Base-by-base conservation (phyloP, 805 yeast genomes). In the Lipomyces lipofer region DNA sequence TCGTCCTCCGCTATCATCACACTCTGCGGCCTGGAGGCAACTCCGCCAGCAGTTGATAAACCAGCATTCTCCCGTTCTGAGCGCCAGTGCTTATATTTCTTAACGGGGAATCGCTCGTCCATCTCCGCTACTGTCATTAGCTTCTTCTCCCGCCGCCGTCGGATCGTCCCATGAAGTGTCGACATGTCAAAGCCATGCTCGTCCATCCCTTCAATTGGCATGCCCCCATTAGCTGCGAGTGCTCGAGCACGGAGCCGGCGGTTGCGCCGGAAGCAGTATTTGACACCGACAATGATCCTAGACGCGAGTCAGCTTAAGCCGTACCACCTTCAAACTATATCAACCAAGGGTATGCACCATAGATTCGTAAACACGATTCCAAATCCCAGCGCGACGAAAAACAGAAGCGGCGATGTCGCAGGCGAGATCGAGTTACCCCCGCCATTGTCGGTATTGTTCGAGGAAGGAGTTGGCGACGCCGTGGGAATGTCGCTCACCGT, bases 301-400 rank as follows among this genome's bases (percentile, higher is more conserved):
- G 7, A 9, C 21, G 15, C 30, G 7, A 10, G 17, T 13, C 22
- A n/a, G 12, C 19, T 13, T 17, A 32, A 9, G n/a, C n/a, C 13
- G 33, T 29, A 13, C 9, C 9, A 9, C 10, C 38, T 42, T 9
- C 10, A 45, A 32, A 45, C 13, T n/a, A n/a, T n/a, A n/a, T n/a
- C n/a, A n/a, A n/a, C n/a, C n/a, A 43, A 4, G 7, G 22, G n/a
- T 4, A 49, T 48, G 9, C 43, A 56, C 73, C 73, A 70, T 21
- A 70, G 59, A 44, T 67, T 65, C 22, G 67, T 64, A 50, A 70
- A 70, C 5, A 70, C 66, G 3, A 70, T 60, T 4, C 74, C 73
- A 30, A 70, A 60, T 1, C 71, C 73, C 6, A 70, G 63, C 15
- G 73, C 73, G 38, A 70, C 67, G 50, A 71, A 70, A 59, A 70